Base-by-base conservation (phyloP, 371 early-diverging fungal species). In the Rhizopus arrhizus region DNA sequence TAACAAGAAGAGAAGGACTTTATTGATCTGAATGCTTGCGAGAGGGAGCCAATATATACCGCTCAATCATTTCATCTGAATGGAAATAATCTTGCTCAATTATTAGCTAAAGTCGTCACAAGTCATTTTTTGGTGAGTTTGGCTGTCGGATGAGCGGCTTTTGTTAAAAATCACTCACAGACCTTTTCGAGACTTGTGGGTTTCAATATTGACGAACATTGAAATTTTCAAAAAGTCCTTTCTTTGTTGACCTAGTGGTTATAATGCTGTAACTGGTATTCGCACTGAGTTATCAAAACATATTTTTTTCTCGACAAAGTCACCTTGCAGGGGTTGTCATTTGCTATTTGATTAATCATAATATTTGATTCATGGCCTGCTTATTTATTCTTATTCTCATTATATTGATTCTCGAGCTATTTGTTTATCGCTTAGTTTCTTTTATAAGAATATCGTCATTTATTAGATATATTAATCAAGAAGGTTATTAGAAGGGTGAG, bases 1-100 rank as follows among this genome's bases (percentile, higher is more conserved):
- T n/a, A n/a, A 15, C 22, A 15, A 46, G 38, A 40, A 40, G 40
- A 65, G 51, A 55, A 60, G 35, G 57, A 53, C 43, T 51, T 56
- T 53, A 60, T 62, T 62, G 50, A 62, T 62, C 59, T 62, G 33
- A 55, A 62, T 52, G 41, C 59, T 48, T 45, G 51, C 56, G 70
- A 69, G 70, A 69, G 62, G 70, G 70, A 69, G 70, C 65, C 32
- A 28, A 69, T 42, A 65, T 40, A 40, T 66, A 69, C 56, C 65
- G 56, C 57, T 62, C 28, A 42, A 34, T 34, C n/a, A 36, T 43
- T 49, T 53, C 56, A 56, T 69, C 62, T 46, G 53, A 56, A 22
- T 53, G 70, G 56, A 42, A 49, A 56, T 42, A 16, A 50, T 35
- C 32, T 62, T 22, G 47, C 50, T 40, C 38, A 61, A 66, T 67